Evolutionary conservation across 1,284 basidiomycete species (phyloP).

Genomic region (Acaromyces ingoldii): DNA sequence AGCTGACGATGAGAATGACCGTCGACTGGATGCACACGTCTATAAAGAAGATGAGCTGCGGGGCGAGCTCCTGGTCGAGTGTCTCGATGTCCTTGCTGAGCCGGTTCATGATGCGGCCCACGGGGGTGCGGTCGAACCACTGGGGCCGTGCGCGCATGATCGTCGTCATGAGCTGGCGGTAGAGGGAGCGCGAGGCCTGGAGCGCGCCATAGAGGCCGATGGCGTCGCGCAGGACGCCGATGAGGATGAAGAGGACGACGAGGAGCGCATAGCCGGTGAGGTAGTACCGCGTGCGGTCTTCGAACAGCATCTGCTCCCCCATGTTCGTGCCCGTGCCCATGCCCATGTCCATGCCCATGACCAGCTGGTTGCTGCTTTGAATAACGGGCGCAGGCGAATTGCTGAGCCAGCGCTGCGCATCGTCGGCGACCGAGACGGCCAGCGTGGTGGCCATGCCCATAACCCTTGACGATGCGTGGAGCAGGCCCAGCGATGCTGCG

Average conservation of each 20-base stretch:
- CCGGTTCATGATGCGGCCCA: slow-evolving; percentile 50
- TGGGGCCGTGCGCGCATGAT: slow-evolving; percentile 70
- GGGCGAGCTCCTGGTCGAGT: slow-evolving; percentile 47
- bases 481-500: too few species aligned
- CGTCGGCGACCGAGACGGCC: background rate
- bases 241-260: slow-evolving; percentile 29
- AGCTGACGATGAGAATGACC: slow-evolving; percentile 39
- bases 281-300: slow-evolving; percentile 40
- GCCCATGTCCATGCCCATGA: too few species aligned
- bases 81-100: slow-evolving; percentile 49
- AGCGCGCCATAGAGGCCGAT: slow-evolving; percentile 38
- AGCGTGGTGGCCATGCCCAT: too few species aligned
- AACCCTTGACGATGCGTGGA: too few species aligned
- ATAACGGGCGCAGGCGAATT: too few species aligned
- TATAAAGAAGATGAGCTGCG: slow-evolving; percentile 14
- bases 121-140: slow-evolving; percentile 48
- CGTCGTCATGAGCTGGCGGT: slow-evolving; percentile 64
- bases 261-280: slow-evolving; percentile 38
- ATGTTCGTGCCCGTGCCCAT: too few species aligned
- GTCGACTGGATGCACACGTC: slow-evolving; percentile 24
- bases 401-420: too few species aligned
- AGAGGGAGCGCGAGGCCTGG: slow-evolving; percentile 36
- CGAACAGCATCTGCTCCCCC: background rate
- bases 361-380: too few species aligned
- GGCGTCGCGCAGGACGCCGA: slow-evolving; percentile 36